phyloP scores from a whole-genome alignment of 495 filamentous ascomycete species.

The Pseudoneurospora amorphoporcata region DNA sequence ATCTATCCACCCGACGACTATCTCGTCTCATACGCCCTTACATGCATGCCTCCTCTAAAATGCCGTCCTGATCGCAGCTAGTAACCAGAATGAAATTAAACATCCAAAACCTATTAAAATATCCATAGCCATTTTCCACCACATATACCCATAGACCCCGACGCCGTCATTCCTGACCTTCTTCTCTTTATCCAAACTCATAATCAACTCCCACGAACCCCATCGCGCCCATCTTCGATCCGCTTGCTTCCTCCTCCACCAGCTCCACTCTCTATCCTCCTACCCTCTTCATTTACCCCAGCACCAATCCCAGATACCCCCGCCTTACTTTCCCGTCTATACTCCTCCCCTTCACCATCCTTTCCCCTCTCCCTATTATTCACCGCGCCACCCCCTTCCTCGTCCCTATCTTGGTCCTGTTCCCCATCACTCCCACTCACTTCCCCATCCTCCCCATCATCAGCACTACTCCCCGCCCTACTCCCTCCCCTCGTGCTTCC shows the following conservation, averaged over 20 bases:
- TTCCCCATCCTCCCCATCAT: background rate
- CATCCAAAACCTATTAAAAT: background rate
- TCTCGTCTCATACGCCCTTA: background rate
- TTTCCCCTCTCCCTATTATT: background rate
- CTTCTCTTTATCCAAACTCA: background rate
- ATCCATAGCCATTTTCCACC: background rate
- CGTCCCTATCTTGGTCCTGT: background rate
- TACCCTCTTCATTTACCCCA: background rate
- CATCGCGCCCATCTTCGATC: background rate
- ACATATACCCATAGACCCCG: background rate
- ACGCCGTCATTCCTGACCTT: background rate
- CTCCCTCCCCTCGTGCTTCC: background rate
- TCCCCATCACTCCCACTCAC: background rate
- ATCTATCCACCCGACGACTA: background rate
- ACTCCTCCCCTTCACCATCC: background rate
- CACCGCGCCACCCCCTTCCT: background rate
- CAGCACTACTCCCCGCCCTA: background rate
- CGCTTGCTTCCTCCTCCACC: background rate
- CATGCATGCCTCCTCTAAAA: background rate
- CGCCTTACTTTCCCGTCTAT: background rate
- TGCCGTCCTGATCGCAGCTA: background rate
- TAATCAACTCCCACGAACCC: background rate
- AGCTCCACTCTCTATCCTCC: background rate
- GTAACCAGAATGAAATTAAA: background rate
- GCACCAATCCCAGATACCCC: background rate